These are phyloP conservation scores for Sugiyamaella chiloensis DNA, from an alignment of 805 yeast genomes.

Conservation along the genomic window DNA sequence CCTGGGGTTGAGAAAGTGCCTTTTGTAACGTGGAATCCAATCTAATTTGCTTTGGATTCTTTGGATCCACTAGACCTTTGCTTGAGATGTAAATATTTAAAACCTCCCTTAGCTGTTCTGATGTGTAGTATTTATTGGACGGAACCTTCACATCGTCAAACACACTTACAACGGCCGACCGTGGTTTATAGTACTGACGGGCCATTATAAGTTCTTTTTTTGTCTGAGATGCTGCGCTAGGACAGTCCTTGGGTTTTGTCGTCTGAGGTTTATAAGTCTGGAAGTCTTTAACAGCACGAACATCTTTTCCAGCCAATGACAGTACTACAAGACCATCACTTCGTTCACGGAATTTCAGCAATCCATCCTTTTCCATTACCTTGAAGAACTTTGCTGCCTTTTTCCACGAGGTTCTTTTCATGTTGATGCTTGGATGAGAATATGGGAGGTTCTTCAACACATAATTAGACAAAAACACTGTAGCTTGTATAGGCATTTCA, in stretches of 20 bases:
- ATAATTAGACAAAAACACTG: conserved; percentile 70
- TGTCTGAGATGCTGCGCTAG: neutral
- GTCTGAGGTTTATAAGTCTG: conserved; percentile 54
- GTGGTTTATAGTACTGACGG: conserved; percentile 29
- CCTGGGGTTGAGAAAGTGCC: conserved; percentile 38
- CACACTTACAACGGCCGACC: conserved; percentile 24
- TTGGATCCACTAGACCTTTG: conserved; percentile 48
- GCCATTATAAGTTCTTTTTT: conserved; percentile 22
- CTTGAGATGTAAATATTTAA: conserved; percentile 55
- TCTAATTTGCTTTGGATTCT: conserved; percentile 51
- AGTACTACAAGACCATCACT: conserved; percentile 72
- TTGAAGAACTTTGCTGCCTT: conserved; percentile 82
- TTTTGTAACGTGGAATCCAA: conserved; percentile 54
- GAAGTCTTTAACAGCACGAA: conserved; percentile 53
- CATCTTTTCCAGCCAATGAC: conserved; percentile 45
- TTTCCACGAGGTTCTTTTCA: conserved; percentile 85
- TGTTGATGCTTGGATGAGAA: conserved; percentile 35
- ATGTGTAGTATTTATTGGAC: conserved; percentile 42
- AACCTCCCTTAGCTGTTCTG: conserved; percentile 51
- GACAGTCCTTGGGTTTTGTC: conserved; percentile 10
- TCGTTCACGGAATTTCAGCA: conserved; percentile 73
- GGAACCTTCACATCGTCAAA: conserved; percentile 20
- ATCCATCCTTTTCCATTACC: conserved; percentile 75
- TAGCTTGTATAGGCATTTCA: conserved; percentile 65
- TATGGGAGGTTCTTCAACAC: conserved; percentile 69